A percentile compares a stretch with the other conserved stretches of the same genome.
Evolutionary conservation across 805 yeast species (phyloP).

Genomic region (Yarrowia yakushimensis): DNA sequence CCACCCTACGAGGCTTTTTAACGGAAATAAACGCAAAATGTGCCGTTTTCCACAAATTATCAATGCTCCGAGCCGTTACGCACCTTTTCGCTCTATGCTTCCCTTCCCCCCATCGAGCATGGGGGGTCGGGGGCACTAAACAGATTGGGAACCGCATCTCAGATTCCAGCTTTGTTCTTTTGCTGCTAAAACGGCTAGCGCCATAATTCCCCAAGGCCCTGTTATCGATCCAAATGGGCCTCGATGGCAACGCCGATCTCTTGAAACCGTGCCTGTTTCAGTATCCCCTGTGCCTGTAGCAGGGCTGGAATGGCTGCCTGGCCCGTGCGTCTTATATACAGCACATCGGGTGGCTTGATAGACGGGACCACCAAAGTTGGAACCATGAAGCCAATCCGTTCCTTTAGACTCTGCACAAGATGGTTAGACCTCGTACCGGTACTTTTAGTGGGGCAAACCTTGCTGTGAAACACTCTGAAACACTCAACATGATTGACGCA

Average conservation of each 20-base stretch:
- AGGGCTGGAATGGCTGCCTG: neutral
- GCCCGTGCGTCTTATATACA: neutral
- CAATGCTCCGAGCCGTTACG: slow-evolving; percentile 2
- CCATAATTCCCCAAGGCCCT: too few relatives aligned
- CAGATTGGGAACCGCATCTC: neutral
- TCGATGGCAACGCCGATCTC: neutral
- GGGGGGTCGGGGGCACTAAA: neutral
- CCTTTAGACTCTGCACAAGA: neutral
- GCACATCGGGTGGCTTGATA: neutral
- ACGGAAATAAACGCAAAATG: neutral
- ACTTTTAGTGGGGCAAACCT: neutral
- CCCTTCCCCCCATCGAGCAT: neutral
- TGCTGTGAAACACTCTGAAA: slow-evolving; percentile 3
- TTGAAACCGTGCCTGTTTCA: slow-evolving; percentile 1
- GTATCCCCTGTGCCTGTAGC: neutral
- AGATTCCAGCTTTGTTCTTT: neutral
- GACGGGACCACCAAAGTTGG: slow-evolving; percentile 8
- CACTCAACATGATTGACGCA: slow-evolving; percentile 12
- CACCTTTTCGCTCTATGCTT: neutral
- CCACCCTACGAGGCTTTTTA: neutral
- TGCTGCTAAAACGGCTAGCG: too few relatives aligned
- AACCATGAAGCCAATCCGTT: neutral
- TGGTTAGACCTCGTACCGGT: slow-evolving; percentile 5
- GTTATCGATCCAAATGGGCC: too few relatives aligned
- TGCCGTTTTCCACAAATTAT: neutral